These are phyloP conservation scores for Coemansia sp. DNA, from an alignment of 192 early-diverging fungal genomes.

Conservation along the genomic window DNA sequence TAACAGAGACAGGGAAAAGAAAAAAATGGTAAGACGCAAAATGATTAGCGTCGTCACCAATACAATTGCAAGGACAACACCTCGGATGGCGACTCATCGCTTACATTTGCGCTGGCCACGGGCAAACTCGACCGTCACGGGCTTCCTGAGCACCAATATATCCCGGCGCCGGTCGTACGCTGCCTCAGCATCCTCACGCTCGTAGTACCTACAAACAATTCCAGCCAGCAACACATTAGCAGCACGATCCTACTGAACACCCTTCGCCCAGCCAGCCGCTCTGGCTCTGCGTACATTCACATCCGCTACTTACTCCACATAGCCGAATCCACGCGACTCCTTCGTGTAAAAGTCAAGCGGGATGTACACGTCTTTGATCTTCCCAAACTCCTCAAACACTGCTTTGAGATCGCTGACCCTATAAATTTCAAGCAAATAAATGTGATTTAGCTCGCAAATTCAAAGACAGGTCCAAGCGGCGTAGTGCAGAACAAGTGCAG, in stretches of 20 bases:
- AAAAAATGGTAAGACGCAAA: not conserved
- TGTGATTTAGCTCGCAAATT: slow-evolving; percentile 7
- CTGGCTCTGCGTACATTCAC: not conserved
- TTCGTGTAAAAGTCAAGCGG: slow-evolving; percentile 53
- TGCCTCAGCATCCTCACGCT: slow-evolving; percentile 54
- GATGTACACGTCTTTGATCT: slow-evolving; percentile 54
- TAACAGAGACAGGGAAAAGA: slow-evolving; percentile 4
- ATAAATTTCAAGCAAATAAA: not conserved
- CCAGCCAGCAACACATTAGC: not conserved
- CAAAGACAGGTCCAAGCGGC: not conserved
- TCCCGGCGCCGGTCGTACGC: slow-evolving; percentile 49
- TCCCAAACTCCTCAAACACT: slow-evolving; percentile 47
- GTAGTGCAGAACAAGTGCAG: not conserved
- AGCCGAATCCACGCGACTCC: slow-evolving; percentile 55
- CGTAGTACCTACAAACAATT: slow-evolving; percentile 34
- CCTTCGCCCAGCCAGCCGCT: not conserved
- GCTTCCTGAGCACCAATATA: slow-evolving; percentile 28
- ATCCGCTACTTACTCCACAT: slow-evolving; percentile 49
- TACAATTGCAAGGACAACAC: not conserved
- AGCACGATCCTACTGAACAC: not conserved
- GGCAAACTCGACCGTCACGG: slow-evolving; percentile 55
- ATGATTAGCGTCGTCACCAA: not conserved
- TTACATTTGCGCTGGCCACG: slow-evolving; percentile 56
- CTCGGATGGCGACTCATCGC: not conserved
- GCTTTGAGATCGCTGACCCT: slow-evolving; percentile 37